Base-by-base conservation (phyloP, 2,329 filamentous ascomycete species). In the Incumbomyces lentus region DNA sequence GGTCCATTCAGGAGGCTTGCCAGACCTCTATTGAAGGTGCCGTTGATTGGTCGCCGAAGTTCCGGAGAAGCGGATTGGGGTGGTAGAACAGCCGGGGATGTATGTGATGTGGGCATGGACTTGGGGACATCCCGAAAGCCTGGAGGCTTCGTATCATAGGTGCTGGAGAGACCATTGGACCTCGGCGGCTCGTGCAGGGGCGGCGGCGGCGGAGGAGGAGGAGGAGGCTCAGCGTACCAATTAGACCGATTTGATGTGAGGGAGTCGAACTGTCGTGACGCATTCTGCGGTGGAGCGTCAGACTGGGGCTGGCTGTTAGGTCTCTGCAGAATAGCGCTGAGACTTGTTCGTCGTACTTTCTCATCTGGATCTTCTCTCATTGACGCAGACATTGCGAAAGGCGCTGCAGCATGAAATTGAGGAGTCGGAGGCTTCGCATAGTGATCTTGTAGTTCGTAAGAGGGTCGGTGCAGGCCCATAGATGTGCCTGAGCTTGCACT, bases 251-350 rank as follows among this genome's bases (percentile, higher is more conserved):
- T 36, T 6, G 44, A 30, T 18, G 36, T 22, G 11, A 46, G 29
- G 19, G 37, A 29, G 26, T 46, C 44, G 30, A 46, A 46, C 14
- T 16, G 3, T 32, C 37, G 35, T 40, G 36, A 31, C n/a, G 37
- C 14, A 26, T 46, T 36, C 3, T 26, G 30, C 13, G 29, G 26
- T n/a, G 42, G 33, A 29, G 38, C 30, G 2, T 17, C 36, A 16
- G 50, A 44, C 48, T 52, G 51, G 32, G 56, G 56, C 33, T 55
- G 54, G 49, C 56, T 70, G 48, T 58, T 69, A 6, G 67, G 64
- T 38, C 68, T 62, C 48, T 64, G 62, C 30, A 66, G 62, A 2
- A 67, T 62, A n/a, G 63, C 67, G 46, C 60, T 66, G 33, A 69
- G 60, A 49, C 68, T 70, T 52, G 64, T 60, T n/a, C 67, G 64